A percentile compares a stretch with the other conserved stretches of the same genome.
Evolutionary conservation across 1,284 basidiomycete species (phyloP).

Genomic region (Trametes pubescens): DNA sequence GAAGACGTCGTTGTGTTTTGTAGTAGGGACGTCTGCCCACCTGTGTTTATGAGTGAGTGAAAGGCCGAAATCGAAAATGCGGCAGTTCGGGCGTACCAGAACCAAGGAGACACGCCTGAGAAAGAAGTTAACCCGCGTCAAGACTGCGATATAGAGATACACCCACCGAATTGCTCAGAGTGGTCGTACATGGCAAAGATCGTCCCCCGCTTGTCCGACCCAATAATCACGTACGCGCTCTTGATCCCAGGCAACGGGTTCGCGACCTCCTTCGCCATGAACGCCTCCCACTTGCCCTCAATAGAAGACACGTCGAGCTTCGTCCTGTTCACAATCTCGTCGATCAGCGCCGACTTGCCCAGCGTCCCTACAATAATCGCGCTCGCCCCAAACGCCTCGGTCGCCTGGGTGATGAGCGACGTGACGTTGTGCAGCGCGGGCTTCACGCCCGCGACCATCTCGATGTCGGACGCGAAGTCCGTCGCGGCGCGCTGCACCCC

Average conservation of each 20-base stretch:
- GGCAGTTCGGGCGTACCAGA: conserved; percentile 52
- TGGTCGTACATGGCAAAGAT: conserved; percentile 76
- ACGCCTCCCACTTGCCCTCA: conserved; percentile 72
- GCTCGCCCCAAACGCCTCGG: conserved; percentile 38
- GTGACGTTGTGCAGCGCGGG: conserved; percentile 59
- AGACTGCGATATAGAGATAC: not conserved
- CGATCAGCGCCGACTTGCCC: conserved; percentile 66
- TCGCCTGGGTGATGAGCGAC: conserved; percentile 13
- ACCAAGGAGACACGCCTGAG: conserved; percentile 70
- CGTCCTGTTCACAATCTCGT: conserved; percentile 60
- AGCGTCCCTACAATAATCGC: conserved; percentile 73
- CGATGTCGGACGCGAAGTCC: conserved; percentile 69
- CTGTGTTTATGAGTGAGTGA: conserved; percentile 39
- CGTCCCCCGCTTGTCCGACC: conserved; percentile 71
- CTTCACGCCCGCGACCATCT: conserved; percentile 62
- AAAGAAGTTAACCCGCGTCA: not conserved
- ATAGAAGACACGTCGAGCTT: conserved; percentile 63
- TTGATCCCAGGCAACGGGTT: conserved; percentile 65
- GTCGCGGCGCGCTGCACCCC: conserved; percentile 69
- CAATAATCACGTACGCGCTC: conserved; percentile 71
- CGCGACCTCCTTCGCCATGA: conserved; percentile 57
- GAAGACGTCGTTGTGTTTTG: conserved; percentile 57
- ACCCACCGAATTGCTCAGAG: conserved; percentile 73
- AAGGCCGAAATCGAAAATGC: not conserved
- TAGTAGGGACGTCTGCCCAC: conserved; percentile 76